Percentiles rank a stretch among this genome's conserved stretches.
Evolutionary conservation across 2,329 filamentous ascomycete species (phyloP).

Genomic region (Fusarium staphyleae): DNA sequence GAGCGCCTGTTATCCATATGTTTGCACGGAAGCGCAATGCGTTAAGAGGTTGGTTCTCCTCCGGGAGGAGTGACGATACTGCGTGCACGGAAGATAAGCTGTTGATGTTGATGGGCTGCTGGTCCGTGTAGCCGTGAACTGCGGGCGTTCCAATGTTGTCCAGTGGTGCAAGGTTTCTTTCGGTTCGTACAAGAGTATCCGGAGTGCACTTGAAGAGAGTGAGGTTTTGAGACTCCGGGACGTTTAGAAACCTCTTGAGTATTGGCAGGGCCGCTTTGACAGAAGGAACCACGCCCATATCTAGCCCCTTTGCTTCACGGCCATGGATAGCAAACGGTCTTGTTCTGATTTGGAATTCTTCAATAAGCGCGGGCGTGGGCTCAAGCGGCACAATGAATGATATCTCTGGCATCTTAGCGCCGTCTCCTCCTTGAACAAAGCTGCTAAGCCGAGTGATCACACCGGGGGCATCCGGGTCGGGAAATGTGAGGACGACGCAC

Average conservation of each 20-base stretch:
- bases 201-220: slow-evolving; percentile 18
- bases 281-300: slow-evolving; percentile 6
- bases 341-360: background rate
- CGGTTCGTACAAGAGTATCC: slow-evolving; percentile 17
- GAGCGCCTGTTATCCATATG: slow-evolving; percentile 25
- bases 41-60: slow-evolving; percentile 28
- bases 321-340: slow-evolving; percentile 22
- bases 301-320: slow-evolving; percentile 19
- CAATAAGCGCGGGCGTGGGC: background rate
- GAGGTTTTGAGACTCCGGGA: slow-evolving; percentile 15
- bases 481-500: slow-evolving; percentile 16
- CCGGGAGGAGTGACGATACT: slow-evolving; percentile 16
- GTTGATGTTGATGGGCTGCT: slow-evolving; percentile 31
- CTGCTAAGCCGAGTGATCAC: background rate
- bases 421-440: accelerated
- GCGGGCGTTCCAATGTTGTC: slow-evolving; percentile 24
- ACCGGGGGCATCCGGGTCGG: background rate
- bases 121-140: slow-evolving; percentile 32
- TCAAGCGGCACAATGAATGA: slow-evolving; percentile 9
- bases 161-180: slow-evolving; percentile 22
- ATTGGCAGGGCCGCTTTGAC: slow-evolving; percentile 9
- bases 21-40: slow-evolving; percentile 32
- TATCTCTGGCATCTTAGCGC: background rate
- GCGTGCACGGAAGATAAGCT: slow-evolving; percentile 26
- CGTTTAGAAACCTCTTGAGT: slow-evolving; percentile 22